A percentile compares a stretch with the other conserved stretches of the same genome.
These are phyloP conservation scores for Aspergillus sclerotialis DNA, from an alignment of 2,329 filamentous ascomycete genomes.

Conservation along the genomic window DNA sequence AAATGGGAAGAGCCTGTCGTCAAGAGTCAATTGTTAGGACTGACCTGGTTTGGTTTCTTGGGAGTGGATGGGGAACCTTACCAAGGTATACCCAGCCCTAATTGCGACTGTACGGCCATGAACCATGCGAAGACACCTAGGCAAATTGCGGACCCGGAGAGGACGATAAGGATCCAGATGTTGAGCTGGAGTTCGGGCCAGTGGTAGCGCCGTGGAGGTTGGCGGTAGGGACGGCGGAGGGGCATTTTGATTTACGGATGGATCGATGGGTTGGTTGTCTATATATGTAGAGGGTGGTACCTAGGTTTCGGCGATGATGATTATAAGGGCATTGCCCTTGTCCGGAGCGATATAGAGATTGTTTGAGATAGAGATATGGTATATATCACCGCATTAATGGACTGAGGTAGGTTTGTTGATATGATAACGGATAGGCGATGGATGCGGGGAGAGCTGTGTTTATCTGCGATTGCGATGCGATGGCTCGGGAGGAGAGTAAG, in stretches of 20 bases:
- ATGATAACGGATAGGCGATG: too few species aligned
- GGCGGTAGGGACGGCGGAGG: conserved; percentile 22
- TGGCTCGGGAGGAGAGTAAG: too few species aligned
- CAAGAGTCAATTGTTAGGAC: conserved; percentile 2
- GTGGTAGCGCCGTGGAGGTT: conserved; percentile 45
- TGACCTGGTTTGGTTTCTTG: background rate
- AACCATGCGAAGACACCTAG: conserved; percentile 57
- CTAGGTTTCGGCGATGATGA: too few species aligned
- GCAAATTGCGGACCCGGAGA: conserved; percentile 50
- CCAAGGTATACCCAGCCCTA: conserved; percentile 55
- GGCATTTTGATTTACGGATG: conserved; percentile 28
- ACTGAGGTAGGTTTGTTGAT: too few species aligned
- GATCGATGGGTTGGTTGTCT: too few species aligned
- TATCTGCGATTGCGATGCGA: too few species aligned
- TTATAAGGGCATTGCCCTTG: too few species aligned
- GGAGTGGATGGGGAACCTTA: conserved; percentile 25
- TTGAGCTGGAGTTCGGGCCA: conserved; percentile 62
- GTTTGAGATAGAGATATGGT: too few species aligned
- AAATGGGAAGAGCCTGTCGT: conserved; percentile 56
- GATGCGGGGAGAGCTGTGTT: too few species aligned
- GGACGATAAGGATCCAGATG: conserved; percentile 57
- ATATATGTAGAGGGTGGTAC: too few species aligned
- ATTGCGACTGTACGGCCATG: conserved; percentile 50
- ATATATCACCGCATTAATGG: too few species aligned
- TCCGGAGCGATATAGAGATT: too few species aligned